Evolutionary conservation across 1,284 basidiomycete genomes (phyloP), one percentile per base, ranked within the genome.

Genomic region (Amanita bisporigera): DNA sequence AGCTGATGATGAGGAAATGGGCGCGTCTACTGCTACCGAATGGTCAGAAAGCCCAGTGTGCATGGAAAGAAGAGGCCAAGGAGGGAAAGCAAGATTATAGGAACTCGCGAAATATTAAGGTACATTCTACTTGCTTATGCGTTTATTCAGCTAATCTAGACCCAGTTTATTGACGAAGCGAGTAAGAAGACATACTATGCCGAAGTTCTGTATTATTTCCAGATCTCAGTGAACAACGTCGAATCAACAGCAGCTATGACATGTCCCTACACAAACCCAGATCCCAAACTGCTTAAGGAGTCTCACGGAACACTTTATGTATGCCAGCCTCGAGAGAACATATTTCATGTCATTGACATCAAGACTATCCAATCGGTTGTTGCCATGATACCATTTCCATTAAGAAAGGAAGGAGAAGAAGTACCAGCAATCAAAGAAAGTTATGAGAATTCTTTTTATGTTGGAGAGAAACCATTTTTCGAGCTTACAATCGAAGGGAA

Each of bases 21-120:
- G 66, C 60, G 4, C 33, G 68, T 41, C 33, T 72, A 36, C 36
- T 26, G 14, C 62, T 71, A 6, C 70, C 70, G 1, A 70, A 71
- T n/a, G n/a, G 67, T 12, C 70, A 71, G 40, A 55, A 63, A 29
- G 67, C 63, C 0, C 65, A 65, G 6, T 65, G 62, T 58, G 21
- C 38, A 15, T 71, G 67, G 64, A 63, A 64, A 62, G 69, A 71
- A 52, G 47, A 62, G 14, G 33, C 24, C 3, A 26, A 14, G 63
- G 47, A 40, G 55, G 3, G 33, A 19, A 36, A 38, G 41, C 24
- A 12, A 29, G 43, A 21, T 21, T 66, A 11, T 61, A 58, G 45
- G 57, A 67, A 29, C 24, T 45, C 71, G 40, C 62, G 64, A 38
- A 58, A 63, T 58, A 57, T 52, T 17, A 59, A 73, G 65, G 72